Percentiles rank a stretch among this genome's conserved stretches.
These are phyloP conservation scores for Mesostigma viride DNA, from an alignment of 139 green algal genomes.

Conservation along the genomic window DNA sequence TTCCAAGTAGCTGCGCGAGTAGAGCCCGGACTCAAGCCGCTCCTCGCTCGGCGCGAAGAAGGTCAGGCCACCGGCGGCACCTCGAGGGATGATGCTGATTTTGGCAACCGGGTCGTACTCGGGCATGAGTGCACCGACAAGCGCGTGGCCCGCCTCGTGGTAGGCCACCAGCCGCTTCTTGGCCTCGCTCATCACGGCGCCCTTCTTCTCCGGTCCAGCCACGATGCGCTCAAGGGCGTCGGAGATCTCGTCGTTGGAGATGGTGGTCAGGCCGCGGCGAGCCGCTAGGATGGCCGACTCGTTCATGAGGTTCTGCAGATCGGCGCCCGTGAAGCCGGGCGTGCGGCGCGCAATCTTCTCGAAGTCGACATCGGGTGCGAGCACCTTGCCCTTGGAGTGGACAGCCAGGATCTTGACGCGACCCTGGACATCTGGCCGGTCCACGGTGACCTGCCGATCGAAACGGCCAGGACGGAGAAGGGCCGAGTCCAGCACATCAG, in stretches of 20 bases:
- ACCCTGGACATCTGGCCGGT: conserved; percentile 43
- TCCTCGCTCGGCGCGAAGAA: conserved; percentile 77
- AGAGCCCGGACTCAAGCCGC: conserved; percentile 56
- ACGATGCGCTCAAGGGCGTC: conserved; percentile 98
- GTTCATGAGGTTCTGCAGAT: conserved; percentile 99
- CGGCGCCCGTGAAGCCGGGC: conserved; percentile 71
- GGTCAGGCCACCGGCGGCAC: conserved; percentile 81
- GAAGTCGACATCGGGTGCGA: conserved; percentile 44
- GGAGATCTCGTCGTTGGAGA: conserved; percentile 97
- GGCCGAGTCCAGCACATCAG: conserved; percentile 95
- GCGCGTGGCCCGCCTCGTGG: conserved; percentile 83
- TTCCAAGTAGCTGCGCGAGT: conserved; percentile 35
- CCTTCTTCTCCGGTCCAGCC: conserved; percentile 97
- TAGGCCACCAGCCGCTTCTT: conserved; percentile 95
- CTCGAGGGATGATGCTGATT: conserved; percentile 95
- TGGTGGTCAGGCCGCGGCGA: conserved; percentile 86
- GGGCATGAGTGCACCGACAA: conserved; percentile 94
- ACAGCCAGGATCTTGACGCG: conserved; percentile 44
- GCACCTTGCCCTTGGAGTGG: conserved; percentile 40
- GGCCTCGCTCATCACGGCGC: conserved; percentile 83
- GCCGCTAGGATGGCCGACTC: conserved; percentile 96
- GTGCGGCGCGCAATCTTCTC: conserved; percentile 47
- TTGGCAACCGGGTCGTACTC: conserved; percentile 99
- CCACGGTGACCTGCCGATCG: conserved; percentile 69
- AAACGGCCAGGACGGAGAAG: conserved; percentile 89